Evolutionary conservation across 106 monocot genomes (phyloP).

Genomic region (Dioscorea alata): DNA sequence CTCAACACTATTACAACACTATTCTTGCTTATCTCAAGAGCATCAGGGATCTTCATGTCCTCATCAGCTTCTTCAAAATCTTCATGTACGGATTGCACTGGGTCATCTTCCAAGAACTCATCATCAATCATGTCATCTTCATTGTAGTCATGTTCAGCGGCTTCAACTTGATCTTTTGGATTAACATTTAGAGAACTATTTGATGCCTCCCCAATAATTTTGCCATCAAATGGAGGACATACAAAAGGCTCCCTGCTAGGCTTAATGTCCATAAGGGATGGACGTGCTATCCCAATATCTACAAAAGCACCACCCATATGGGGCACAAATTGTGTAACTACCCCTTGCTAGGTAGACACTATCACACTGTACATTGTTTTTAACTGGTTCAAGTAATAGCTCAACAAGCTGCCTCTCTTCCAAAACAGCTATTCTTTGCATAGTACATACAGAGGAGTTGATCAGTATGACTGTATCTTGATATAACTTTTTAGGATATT

Average conservation of each 20-base stretch:
- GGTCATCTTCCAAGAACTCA: slow-evolving; percentile 47
- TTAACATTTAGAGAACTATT: slow-evolving; percentile 29
- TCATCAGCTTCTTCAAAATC: slow-evolving; percentile 35
- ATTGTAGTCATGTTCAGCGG: slow-evolving; percentile 25
- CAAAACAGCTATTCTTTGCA: slow-evolving; percentile 96
- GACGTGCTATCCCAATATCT: slow-evolving; percentile 82
- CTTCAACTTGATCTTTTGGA: slow-evolving; percentile 13
- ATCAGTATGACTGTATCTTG: slow-evolving; percentile 52
- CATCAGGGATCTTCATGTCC: slow-evolving; percentile 10
- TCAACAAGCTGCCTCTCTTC: slow-evolving; percentile 90
- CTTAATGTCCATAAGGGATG: slow-evolving; percentile 79
- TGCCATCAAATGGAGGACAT: slow-evolving; percentile 49
- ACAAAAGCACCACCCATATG: slow-evolving; percentile 97
- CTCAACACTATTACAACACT: too few relatives aligned
- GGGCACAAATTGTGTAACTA: slow-evolving; percentile 82
- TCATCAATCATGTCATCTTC: slow-evolving; percentile 35
- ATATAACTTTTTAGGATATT: slow-evolving; percentile 19
- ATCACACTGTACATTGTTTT: slow-evolving; percentile 95
- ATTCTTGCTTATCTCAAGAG: slow-evolving; percentile 6
- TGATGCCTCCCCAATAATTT: slow-evolving; percentile 9
- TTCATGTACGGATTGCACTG: slow-evolving; percentile 20
- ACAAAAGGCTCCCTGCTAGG: slow-evolving; percentile 74
- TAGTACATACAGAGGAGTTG: slow-evolving; percentile 85
- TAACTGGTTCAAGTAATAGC: slow-evolving; percentile 79
- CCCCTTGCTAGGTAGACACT: slow-evolving; percentile 86